phyloP scores from a whole-genome alignment of 495 filamentous ascomycete genomes.

The Penicillium robsamsonii region DNA sequence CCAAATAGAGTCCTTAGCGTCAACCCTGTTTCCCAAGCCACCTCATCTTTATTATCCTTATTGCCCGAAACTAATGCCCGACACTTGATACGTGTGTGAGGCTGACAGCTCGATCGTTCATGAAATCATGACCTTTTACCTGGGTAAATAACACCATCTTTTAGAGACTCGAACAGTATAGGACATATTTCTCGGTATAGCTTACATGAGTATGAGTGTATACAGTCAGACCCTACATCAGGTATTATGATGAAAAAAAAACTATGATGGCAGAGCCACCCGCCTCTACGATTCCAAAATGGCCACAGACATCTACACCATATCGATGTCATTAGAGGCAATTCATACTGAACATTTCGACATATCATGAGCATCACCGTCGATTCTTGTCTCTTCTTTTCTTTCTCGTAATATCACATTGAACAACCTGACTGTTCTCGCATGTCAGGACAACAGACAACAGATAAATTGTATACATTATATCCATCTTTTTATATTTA shows the following conservation, averaged over 20 bases:
- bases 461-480: neutral
- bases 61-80: slow-evolving; percentile 4
- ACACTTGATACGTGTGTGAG: slow-evolving; percentile 5
- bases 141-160: neutral
- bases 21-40: slow-evolving; percentile 25
- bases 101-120: slow-evolving; percentile 14
- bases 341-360: neutral
- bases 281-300: slow-evolving; percentile 4
- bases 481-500: neutral
- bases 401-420: neutral
- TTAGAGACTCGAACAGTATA: neutral
- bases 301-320: slow-evolving; percentile 9
- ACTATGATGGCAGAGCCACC: slow-evolving; percentile 24
- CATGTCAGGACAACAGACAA: neutral
- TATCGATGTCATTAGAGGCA: slow-evolving; percentile 21
- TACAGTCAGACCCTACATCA: neutral
- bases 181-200: neutral
- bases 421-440: neutral
- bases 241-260: slow-evolving; percentile 24
- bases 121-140: slow-evolving; percentile 21
- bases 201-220: neutral
- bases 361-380: neutral
- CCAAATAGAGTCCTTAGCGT: slow-evolving; percentile 23
- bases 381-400: neutral
- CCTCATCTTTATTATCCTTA: slow-evolving; percentile 1